These are phyloP conservation scores for Pseudocercospora eumusae DNA, from an alignment of 2,329 filamentous ascomycete species.

Conservation along the genomic window DNA sequence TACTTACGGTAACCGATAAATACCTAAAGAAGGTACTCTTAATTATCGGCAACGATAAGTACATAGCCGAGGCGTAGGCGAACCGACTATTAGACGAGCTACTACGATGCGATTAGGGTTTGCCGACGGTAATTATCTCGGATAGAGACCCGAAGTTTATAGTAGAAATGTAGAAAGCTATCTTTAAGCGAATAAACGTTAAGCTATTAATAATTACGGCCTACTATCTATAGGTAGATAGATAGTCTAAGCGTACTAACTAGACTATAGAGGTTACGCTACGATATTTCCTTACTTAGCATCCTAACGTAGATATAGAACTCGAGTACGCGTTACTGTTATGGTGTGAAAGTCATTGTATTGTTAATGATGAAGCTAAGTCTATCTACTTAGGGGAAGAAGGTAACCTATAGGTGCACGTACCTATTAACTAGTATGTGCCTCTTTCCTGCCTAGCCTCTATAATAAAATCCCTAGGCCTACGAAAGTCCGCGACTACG, in stretches of 20 bases:
- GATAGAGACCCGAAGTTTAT: slow-evolving; percentile 14
- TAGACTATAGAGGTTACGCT: slow-evolving; percentile 15
- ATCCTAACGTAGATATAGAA: background rate
- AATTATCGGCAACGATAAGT: background rate
- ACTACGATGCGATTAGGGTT: slow-evolving; percentile 1
- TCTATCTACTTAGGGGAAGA: too few relatives aligned
- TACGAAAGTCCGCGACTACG: too few relatives aligned
- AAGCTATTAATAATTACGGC: slow-evolving; percentile 6
- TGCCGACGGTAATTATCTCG: slow-evolving; percentile 7
- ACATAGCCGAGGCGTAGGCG: background rate
- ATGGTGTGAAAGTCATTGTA: too few relatives aligned
- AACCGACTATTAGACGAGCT: slow-evolving; percentile 5
- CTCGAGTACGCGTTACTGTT: too few relatives aligned
- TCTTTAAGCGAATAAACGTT: background rate
- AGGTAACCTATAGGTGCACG: too few relatives aligned
- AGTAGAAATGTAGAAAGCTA: background rate
- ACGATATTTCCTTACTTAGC: slow-evolving; percentile 1
- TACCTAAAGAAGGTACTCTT: too few relatives aligned
- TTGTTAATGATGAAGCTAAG: too few relatives aligned
- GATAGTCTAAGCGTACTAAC: slow-evolving; percentile 12
- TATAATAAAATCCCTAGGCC: too few relatives aligned
- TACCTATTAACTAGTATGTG: too few relatives aligned
- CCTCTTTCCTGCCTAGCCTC: too few relatives aligned
- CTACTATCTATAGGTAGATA: slow-evolving; percentile 13
- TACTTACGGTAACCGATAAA: background rate